Conservation (phyloP, 116 monocot genomes). For the Iris pallida region DNA sequence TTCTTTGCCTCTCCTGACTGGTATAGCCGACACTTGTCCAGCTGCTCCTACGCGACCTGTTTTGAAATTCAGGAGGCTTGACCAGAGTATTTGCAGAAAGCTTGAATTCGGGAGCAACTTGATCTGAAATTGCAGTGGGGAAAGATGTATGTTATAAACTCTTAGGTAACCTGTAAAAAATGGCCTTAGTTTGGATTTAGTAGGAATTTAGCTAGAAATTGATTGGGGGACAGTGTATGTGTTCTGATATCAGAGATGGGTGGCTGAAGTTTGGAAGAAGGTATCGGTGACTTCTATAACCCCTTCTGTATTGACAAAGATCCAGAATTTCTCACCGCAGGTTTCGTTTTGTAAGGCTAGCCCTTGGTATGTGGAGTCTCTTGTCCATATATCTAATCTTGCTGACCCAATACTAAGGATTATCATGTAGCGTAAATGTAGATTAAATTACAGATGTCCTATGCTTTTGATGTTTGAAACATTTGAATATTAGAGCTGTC, state of each 20-base stretch:
- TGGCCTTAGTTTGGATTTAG: not conserved
- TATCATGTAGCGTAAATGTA: not conserved
- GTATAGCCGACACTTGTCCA: conserved; percentile 64
- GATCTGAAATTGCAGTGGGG: not conserved
- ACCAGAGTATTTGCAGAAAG: conserved; percentile 47
- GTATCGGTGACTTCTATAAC: not conserved
- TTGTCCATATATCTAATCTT: not conserved
- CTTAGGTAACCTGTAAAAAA: conserved; percentile 1
- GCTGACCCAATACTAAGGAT: too few relatives aligned
- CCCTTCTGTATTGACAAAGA: not conserved
- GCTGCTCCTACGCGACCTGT: conserved; percentile 43
- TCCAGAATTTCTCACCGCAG: not conserved
- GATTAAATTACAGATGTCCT: conserved; percentile 2
- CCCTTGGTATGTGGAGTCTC: not conserved
- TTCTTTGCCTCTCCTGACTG: conserved; percentile 39
- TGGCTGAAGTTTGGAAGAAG: not conserved
- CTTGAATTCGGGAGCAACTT: conserved; percentile 47
- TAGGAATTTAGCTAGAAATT: not conserved
- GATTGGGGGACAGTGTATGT: too few relatives aligned
- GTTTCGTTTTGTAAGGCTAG: not conserved
- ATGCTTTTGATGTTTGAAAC: not conserved
- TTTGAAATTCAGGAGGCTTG: conserved; percentile 21
- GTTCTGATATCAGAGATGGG: not conserved
- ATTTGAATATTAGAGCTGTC: not conserved
- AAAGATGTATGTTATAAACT: not conserved